A percentile compares a stretch with the other conserved stretches of the same genome.
These are phyloP conservation scores for Ogataea henricii DNA, from an alignment of 805 yeast genomes.

Conservation along the genomic window DNA sequence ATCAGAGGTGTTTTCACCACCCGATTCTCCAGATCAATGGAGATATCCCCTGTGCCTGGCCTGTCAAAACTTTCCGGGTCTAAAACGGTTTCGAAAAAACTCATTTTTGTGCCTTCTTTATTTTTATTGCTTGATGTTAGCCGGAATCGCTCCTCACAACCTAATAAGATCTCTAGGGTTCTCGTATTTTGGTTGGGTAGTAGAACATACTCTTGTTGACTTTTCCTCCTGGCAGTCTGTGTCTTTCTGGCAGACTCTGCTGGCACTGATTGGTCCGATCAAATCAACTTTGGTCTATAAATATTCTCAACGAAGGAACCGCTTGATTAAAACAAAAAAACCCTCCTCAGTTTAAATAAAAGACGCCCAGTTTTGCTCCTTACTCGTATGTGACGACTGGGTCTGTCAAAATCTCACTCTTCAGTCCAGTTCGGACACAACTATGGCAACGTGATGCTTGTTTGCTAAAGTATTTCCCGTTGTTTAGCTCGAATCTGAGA, in stretches of 20 bases:
- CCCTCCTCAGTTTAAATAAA: not conserved
- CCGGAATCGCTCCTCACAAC: not conserved
- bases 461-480: not conserved
- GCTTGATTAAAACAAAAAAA: not conserved
- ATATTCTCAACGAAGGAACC: conserved; percentile 5
- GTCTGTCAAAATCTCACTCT: not conserved
- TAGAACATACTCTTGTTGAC: conserved; percentile 1
- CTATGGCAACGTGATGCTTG: not conserved
- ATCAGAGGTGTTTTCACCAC: conserved; percentile 20
- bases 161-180: not conserved
- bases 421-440: conserved; percentile 1
- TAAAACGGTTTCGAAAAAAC: conserved; percentile 22
- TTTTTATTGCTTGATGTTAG: conserved; percentile 1
- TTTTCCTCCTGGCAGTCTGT: not conserved
- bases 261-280: not conserved
- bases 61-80: conserved; percentile 19
- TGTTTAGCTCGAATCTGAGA: not conserved
- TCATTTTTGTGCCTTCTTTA: conserved; percentile 9
- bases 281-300: conserved; percentile 3
- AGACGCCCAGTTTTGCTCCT: not conserved
- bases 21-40: conserved; percentile 18
- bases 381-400: not conserved
- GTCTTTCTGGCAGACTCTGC: not conserved
- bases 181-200: not conserved
- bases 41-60: conserved; percentile 21